Percentiles rank a stretch among this genome's conserved stretches.
Conservation (phyloP, 331 rosid species). For the Ulmus americana region DNA sequence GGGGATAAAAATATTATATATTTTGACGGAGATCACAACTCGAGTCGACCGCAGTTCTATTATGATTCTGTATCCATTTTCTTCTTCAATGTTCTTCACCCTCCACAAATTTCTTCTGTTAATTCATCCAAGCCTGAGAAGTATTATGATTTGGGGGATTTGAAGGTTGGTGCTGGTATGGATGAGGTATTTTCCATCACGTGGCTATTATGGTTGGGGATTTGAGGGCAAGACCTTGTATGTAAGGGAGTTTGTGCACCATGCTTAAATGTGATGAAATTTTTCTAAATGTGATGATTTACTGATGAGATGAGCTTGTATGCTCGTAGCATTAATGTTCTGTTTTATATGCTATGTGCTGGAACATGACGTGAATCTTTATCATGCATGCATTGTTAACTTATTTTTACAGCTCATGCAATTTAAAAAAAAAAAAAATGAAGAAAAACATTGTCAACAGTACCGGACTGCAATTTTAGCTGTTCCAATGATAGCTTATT, state of each 20-base stretch:
- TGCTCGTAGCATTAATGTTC: not conserved
- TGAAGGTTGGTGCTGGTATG: conserved; percentile 71
- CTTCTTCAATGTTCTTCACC: conserved; percentile 84
- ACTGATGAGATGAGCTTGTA: too few relatives aligned
- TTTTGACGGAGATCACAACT: conserved; percentile 94
- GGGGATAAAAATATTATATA: conserved; percentile 87
- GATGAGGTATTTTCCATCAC: conserved; percentile 58
- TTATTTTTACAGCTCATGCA: conserved; percentile 1
- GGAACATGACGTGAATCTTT: not conserved
- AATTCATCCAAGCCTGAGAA: conserved; percentile 66
- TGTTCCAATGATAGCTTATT: not conserved
- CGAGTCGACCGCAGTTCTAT: conserved; percentile 91
- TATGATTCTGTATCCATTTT: conserved; percentile 96
- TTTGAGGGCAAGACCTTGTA: not conserved
- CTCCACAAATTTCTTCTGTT: conserved; percentile 69
- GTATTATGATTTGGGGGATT: conserved; percentile 80
- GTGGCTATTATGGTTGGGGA: not conserved
- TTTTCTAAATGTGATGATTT: not conserved
- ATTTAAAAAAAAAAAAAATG: not conserved
- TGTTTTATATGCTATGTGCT: not conserved
- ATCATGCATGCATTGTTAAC: not conserved
- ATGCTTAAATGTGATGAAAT: not conserved
- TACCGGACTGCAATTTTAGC: not conserved
- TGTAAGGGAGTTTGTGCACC: not conserved
- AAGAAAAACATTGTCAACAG: not conserved